phyloP scores from a whole-genome alignment of 2,329 filamentous ascomycete genomes.

The Mycosphaerella sp. region DNA sequence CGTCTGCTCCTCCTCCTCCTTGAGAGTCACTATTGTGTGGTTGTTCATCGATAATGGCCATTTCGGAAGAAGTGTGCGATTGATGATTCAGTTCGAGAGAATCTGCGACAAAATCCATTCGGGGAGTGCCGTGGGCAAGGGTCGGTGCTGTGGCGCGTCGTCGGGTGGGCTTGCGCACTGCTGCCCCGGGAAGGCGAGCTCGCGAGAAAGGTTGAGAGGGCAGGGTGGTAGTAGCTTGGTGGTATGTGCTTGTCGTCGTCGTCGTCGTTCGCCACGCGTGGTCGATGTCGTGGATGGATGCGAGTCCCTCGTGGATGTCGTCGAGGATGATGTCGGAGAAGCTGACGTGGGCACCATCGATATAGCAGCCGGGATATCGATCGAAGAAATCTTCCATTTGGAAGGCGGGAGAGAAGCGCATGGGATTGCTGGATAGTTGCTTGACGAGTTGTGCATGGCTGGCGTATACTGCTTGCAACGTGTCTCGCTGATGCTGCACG shows the following conservation, averaged over 20 bases:
- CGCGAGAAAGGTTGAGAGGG: constrained; percentile 8
- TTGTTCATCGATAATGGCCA: constrained; percentile 7
- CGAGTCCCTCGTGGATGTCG: constrained; percentile 4
- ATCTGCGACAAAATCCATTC: constrained; percentile 3
- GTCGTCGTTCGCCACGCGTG: not conserved
- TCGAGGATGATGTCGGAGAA: constrained; percentile 55
- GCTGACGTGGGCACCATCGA: constrained; percentile 69
- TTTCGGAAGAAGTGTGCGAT: constrained; percentile 2
- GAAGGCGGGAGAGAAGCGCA: constrained; percentile 71
- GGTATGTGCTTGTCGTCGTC: not conserved
- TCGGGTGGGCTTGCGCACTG: constrained; percentile 18
- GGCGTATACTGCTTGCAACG: constrained; percentile 67
- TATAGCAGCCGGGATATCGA: constrained; percentile 63
- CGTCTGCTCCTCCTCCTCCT: not conserved
- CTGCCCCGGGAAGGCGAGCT: not conserved
- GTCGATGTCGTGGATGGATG: not conserved
- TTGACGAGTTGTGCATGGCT: constrained; percentile 78
- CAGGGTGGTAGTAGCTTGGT: not conserved
- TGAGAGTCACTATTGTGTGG: not conserved
- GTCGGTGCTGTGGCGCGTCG: constrained; percentile 23
- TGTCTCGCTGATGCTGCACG: constrained; percentile 72
- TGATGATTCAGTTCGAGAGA: constrained; percentile 12
- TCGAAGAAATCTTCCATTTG: constrained; percentile 86
- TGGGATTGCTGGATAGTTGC: constrained; percentile 58
- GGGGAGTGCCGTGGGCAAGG: constrained; percentile 22